Evolutionary conservation across 2,329 filamentous ascomycete species (phyloP).

Genomic region (Xylariaceae sp.): DNA sequence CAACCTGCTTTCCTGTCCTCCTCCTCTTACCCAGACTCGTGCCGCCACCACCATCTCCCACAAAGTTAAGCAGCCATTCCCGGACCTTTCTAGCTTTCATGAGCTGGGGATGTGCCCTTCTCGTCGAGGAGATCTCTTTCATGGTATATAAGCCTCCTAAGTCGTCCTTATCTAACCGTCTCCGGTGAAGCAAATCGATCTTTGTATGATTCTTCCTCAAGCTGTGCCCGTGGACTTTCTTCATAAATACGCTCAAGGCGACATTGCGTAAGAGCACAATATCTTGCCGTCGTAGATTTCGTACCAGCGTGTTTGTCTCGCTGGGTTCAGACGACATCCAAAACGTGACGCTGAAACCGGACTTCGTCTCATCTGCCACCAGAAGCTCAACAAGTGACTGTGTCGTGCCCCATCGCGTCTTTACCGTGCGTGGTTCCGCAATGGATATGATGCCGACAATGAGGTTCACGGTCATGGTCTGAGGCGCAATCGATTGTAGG

Average conservation of each 20-base stretch:
- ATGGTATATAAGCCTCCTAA: slow-evolving; percentile 52
- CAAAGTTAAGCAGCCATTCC: slow-evolving; percentile 70
- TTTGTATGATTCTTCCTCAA: slow-evolving; percentile 65
- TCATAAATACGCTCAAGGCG: slow-evolving; percentile 67
- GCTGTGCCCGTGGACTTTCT: slow-evolving; percentile 79
- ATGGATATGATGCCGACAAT: slow-evolving; percentile 75
- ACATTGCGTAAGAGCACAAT: slow-evolving; percentile 76
- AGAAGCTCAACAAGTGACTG: slow-evolving; percentile 69
- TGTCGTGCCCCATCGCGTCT: slow-evolving; percentile 56
- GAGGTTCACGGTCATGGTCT: slow-evolving; percentile 76
- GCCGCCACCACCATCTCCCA: slow-evolving; percentile 41
- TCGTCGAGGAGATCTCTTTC: slow-evolving; percentile 41
- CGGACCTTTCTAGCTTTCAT: slow-evolving; percentile 62
- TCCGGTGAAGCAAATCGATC: slow-evolving; percentile 60
- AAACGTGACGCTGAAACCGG: slow-evolving; percentile 76
- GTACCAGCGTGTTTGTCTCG: slow-evolving; percentile 22
- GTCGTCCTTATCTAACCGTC: slow-evolving; percentile 47
- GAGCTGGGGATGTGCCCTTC: slow-evolving; percentile 44
- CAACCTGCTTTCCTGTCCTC: slow-evolving; percentile 25
- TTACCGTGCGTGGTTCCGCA: slow-evolving; percentile 60
- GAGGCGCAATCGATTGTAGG: slow-evolving; percentile 63
- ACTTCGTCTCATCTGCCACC: slow-evolving; percentile 78
- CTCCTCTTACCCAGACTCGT: slow-evolving; percentile 26
- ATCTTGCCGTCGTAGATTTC: slow-evolving; percentile 60
- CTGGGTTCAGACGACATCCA: slow-evolving; percentile 55